phyloP scores from a whole-genome alignment of 768 basidiomycete genomes.

The Chalciporus sphaerocephalus region DNA sequence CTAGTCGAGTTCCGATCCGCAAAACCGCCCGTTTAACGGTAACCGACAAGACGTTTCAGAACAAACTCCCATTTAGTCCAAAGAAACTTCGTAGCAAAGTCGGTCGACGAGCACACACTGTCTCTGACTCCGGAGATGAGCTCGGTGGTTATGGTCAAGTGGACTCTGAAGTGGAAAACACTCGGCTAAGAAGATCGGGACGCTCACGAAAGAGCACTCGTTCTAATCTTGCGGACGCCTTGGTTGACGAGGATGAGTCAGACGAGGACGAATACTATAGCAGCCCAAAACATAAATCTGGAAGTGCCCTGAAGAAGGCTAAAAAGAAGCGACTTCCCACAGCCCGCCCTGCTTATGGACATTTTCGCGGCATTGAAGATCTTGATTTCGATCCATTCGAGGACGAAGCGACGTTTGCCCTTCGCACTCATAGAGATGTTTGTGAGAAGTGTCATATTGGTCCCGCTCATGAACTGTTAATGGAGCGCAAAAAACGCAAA shows the following conservation, averaged over 20 bases:
- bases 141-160: constrained; percentile 37
- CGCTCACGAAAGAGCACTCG: constrained; percentile 40
- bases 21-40: constrained; percentile 17
- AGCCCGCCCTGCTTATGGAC: constrained; percentile 47
- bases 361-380: constrained; percentile 40
- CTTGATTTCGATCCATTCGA: constrained; percentile 42
- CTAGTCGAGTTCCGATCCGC: constrained; percentile 4
- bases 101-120: constrained; percentile 20
- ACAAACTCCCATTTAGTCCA: constrained; percentile 62
- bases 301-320: not conserved
- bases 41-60: constrained; percentile 16
- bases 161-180: constrained; percentile 22
- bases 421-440: constrained; percentile 55
- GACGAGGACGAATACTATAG: constrained; percentile 36
- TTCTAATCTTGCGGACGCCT: constrained; percentile 32
- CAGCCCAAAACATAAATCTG: constrained; percentile 8
- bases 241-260: constrained; percentile 27
- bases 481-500: constrained; percentile 37
- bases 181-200: constrained; percentile 43
- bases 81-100: constrained; percentile 50
- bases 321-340: constrained; percentile 34
- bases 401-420: constrained; percentile 51
- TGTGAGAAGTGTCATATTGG: constrained; percentile 69
- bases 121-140: constrained; percentile 38
- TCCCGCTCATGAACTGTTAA: constrained; percentile 55